Conservation (phyloP, 208 protist species). For the Leishmania tarentolae region DNA sequence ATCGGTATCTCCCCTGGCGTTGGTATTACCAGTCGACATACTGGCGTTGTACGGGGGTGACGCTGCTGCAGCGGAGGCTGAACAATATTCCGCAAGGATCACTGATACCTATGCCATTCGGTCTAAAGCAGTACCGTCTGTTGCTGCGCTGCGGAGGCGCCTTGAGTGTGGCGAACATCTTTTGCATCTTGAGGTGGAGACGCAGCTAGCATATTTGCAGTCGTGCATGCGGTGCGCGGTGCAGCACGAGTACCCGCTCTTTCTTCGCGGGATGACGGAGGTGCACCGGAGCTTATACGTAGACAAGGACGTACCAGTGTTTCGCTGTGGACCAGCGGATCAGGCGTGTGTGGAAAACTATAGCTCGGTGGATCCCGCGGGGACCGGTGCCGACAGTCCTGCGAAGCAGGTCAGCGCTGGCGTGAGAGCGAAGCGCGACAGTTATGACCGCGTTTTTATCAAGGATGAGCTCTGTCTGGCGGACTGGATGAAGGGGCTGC, state of each 20-base stretch:
- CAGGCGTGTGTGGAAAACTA: background rate
- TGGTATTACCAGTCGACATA: slow-evolving; percentile 4
- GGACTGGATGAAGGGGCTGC: slow-evolving; percentile 25
- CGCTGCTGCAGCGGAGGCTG: background rate
- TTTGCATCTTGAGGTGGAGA: slow-evolving; percentile 20
- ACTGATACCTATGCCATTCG: background rate
- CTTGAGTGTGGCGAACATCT: slow-evolving; percentile 7
- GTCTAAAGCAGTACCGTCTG: background rate
- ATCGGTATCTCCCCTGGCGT: background rate
- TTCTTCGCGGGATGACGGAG: slow-evolving; percentile 17
- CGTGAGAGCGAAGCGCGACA: background rate
- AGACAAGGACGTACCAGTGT: no score
- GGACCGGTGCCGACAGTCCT: background rate
- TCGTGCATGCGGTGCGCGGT: slow-evolving; percentile 20
- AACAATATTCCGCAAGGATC: background rate
- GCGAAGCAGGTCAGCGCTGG: background rate
- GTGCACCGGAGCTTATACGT: slow-evolving; percentile 12
- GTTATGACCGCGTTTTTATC: slow-evolving; percentile 2
- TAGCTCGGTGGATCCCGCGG: background rate
- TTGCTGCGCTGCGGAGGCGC: background rate
- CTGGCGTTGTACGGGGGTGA: slow-evolving; percentile 8
- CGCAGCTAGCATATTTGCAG: slow-evolving; percentile 11
- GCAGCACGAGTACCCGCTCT: slow-evolving; percentile 22
- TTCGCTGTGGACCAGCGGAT: background rate
- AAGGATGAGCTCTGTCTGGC: slow-evolving; percentile 4